Base-by-base conservation (phyloP, 768 basidiomycete genomes). In the Tulasnella calospora region DNA sequence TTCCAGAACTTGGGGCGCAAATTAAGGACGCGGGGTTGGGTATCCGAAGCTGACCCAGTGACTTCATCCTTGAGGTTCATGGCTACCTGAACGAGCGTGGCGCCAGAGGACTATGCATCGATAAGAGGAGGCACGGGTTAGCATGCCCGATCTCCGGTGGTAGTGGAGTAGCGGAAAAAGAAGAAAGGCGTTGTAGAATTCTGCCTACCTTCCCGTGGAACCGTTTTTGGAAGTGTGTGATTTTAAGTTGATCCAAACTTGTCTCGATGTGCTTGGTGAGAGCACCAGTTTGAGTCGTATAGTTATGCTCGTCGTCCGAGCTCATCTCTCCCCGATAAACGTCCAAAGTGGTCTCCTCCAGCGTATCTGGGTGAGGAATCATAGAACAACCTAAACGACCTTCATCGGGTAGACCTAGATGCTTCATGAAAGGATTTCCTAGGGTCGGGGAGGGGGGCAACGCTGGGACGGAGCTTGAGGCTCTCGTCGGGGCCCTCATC, bases 1-100 rank as follows among this genome's bases (percentile, higher is more conserved):
- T 73, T 46, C 81, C 79, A 79, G 38, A 79, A 78, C 67, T 77
- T 73, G 61, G 73, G 71, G 6, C 73, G 71, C 8, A 67, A 70
- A 71, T 46, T 51, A 77, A 67, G 40, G 74, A 61, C 55, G 79
- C 73, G 8, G 80, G 80, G 74, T 81, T 81, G 41, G 36, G 57
- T 30, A 61, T 76, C 41, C 12, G 41, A 13, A 3, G 5, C 9
- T 15, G 91, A 90, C 91, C 89, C 88, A 1, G 87, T 86, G 36
- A 86, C 88, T 78, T 90, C 89, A 38, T 87, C 86, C 82, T 91
- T 92, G 13, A 91, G 83, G 79, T 89, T 88, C 17, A 91, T 85
- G 1, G 90, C 90, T 6, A 86, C 85, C 81, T 88, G 87, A 10
- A 90, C 80, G 17, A 90, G 83, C 80, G 88, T 87, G 36, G 87